A percentile compares a stretch with the other conserved stretches of the same genome.
phyloP scores from a whole-genome alignment of 225 moss, liverwort and hornwort species.

The Sphagnum contortum region DNA sequence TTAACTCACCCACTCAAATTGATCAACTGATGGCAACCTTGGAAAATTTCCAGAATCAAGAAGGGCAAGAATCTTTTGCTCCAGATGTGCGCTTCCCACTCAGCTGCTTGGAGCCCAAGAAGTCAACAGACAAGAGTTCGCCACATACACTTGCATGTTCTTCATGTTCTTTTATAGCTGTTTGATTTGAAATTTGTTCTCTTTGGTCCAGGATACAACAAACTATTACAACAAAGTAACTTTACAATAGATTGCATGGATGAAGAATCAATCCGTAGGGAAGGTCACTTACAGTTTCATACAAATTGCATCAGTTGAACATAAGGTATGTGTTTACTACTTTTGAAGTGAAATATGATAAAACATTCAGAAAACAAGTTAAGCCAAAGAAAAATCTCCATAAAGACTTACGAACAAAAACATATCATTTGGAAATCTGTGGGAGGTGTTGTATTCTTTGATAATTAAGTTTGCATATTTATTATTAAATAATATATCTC shows the following conservation, averaged over 20 bases:
- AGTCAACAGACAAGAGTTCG: constrained; percentile 47
- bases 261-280: too few relatives aligned
- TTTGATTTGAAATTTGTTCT: background rate
- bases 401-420: too few relatives aligned
- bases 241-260: too few relatives aligned
- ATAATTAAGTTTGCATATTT: background rate
- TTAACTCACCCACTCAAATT: constrained; percentile 16
- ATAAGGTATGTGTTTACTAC: too few relatives aligned
- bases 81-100: constrained; percentile 64
- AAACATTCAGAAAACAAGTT: too few relatives aligned
- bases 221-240: too few relatives aligned
- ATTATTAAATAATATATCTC: background rate
- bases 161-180: background rate
- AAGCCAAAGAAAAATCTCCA: too few relatives aligned
- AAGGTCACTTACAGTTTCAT: too few relatives aligned
- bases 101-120: constrained; percentile 57
- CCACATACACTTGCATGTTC: background rate
- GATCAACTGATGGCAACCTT: constrained; percentile 35
- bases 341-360: too few relatives aligned
- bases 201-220: too few relatives aligned
- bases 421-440: too few relatives aligned
- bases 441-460: background rate
- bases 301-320: too few relatives aligned
- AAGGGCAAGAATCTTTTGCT: constrained; percentile 19
- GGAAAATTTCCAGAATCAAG: constrained; percentile 7